Conservation (phyloP, 129 eudicot genomes). For the Smallanthus sonchifolius region DNA sequence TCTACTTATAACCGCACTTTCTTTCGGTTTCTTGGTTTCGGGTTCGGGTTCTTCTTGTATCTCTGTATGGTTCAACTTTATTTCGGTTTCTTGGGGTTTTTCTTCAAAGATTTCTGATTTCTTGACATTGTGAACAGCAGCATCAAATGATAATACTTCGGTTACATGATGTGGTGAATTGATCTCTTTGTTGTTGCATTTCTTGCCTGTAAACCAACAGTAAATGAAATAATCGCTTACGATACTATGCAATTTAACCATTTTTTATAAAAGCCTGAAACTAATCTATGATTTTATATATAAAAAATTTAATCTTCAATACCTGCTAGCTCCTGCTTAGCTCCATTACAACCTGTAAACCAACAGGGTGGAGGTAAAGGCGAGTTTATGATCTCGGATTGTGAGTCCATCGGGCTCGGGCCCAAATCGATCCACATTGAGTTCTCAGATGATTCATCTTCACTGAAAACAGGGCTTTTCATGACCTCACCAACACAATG, state of each 20-base stretch:
- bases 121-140: slow-evolving; percentile 36
- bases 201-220: slow-evolving; percentile 22
- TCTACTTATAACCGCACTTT: slow-evolving; percentile 35
- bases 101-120: slow-evolving; percentile 20
- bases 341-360: slow-evolving; percentile 18
- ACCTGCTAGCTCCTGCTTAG: slow-evolving; percentile 19
- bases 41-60: slow-evolving; percentile 36
- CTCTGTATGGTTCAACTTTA: slow-evolving; percentile 8
- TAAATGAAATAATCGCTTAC: not conserved
- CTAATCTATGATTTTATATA: not conserved
- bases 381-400: slow-evolving; percentile 27
- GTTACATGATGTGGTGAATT: slow-evolving; percentile 14
- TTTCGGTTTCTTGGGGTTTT: slow-evolving; percentile 15
- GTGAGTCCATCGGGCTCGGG: slow-evolving; percentile 39
- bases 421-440: slow-evolving; percentile 46
- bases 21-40: slow-evolving; percentile 32
- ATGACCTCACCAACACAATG: slow-evolving; percentile 37
- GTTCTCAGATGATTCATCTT: slow-evolving; percentile 41
- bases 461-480: slow-evolving; percentile 42
- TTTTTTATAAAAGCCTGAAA: not conserved
- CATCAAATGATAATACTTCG: slow-evolving; percentile 33
- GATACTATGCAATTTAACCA: not conserved
- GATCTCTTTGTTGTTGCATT: slow-evolving; percentile 11
- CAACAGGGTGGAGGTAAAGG: slow-evolving; percentile 35
- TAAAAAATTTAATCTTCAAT: not conserved